A percentile compares a stretch with the other conserved stretches of the same genome.
Conservation (phyloP, 2,329 filamentous ascomycete species). For the Fusarium sp. region DNA sequence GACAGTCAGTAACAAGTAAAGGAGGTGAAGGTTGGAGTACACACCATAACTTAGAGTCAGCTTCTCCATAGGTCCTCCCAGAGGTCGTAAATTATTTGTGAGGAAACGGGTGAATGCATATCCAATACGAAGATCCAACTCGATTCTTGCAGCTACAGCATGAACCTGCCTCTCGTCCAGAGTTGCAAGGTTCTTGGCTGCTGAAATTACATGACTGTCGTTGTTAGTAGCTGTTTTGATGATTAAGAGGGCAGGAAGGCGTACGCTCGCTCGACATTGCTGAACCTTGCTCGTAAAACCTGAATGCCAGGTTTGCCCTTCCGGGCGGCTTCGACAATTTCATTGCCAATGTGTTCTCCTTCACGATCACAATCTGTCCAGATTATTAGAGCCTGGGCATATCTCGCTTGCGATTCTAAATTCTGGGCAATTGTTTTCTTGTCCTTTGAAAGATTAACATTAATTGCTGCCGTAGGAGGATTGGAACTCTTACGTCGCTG, state of each 20-base stretch:
- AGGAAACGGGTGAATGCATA: slow-evolving; percentile 92
- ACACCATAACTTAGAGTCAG: slow-evolving; percentile 84
- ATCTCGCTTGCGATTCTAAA: slow-evolving; percentile 81
- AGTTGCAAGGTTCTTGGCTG: slow-evolving; percentile 79
- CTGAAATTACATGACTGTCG: slow-evolving; percentile 83
- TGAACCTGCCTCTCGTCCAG: slow-evolving; percentile 89
- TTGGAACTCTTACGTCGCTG: slow-evolving; percentile 66
- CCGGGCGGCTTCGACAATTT: slow-evolving; percentile 85
- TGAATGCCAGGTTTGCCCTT: slow-evolving; percentile 80
- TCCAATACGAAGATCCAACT: slow-evolving; percentile 92
- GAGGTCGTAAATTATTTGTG: slow-evolving; percentile 78
- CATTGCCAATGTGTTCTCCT: slow-evolving; percentile 94
- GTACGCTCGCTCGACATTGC: slow-evolving; percentile 92
- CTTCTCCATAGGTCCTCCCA: slow-evolving; percentile 75
- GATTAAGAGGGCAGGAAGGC: slow-evolving; percentile 47
- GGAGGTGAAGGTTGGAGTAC: background rate
- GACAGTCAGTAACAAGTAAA: slow-evolving; percentile 11
- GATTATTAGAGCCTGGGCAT: slow-evolving; percentile 84
- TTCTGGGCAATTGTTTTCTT: slow-evolving; percentile 87
- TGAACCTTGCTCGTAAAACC: slow-evolving; percentile 90
- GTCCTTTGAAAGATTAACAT: slow-evolving; percentile 63
- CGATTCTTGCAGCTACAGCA: slow-evolving; percentile 89
- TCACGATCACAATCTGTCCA: slow-evolving; percentile 99
- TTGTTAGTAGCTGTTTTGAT: background rate
- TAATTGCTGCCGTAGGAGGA: background rate